These are phyloP conservation scores for Grosmannia clavigera DNA, from an alignment of 2,329 filamentous ascomycete species.

Conservation along the genomic window DNA sequence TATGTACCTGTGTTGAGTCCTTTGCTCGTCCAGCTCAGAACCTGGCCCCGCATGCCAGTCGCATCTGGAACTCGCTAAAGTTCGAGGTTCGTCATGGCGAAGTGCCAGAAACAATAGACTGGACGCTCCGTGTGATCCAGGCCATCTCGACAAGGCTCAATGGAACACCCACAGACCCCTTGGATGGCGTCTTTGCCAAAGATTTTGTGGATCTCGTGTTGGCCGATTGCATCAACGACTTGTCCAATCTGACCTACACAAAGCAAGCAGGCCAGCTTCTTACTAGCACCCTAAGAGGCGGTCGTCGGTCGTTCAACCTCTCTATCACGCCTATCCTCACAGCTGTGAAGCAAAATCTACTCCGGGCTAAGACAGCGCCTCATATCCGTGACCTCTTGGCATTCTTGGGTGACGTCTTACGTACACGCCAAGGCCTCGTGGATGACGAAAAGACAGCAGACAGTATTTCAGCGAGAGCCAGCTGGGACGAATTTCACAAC, in stretches of 20 bases:
- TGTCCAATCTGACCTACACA: slow-evolving; percentile 40
- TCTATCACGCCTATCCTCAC: slow-evolving; percentile 34
- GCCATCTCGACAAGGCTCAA: slow-evolving; percentile 32
- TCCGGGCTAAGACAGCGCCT: slow-evolving; percentile 34
- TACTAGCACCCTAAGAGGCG: slow-evolving; percentile 37
- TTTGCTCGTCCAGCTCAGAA: slow-evolving; percentile 35
- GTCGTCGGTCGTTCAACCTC: slow-evolving; percentile 33
- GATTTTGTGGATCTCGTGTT: slow-evolving; percentile 25
- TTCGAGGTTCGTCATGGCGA: slow-evolving; percentile 52
- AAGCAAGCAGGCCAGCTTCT: slow-evolving; percentile 39
- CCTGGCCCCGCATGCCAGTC: slow-evolving; percentile 34
- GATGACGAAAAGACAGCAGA: slow-evolving; percentile 9
- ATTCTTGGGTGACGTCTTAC: slow-evolving; percentile 38
- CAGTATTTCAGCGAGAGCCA: slow-evolving; percentile 9
- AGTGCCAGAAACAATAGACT: slow-evolving; percentile 42
- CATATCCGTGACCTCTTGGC: slow-evolving; percentile 41
- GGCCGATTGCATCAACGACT: slow-evolving; percentile 39
- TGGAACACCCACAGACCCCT: not conserved
- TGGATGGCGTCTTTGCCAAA: slow-evolving; percentile 18
- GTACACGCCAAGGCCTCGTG: slow-evolving; percentile 29
- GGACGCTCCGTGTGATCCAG: slow-evolving; percentile 41
- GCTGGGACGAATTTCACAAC: slow-evolving; percentile 22
- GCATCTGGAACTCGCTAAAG: slow-evolving; percentile 48
- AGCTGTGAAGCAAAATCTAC: slow-evolving; percentile 35
- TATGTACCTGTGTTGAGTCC: slow-evolving; percentile 37